A percentile compares a stretch with the other conserved stretches of the same genome.
phyloP scores from a whole-genome alignment of 2,329 filamentous ascomycete species.

The Camillea tinctor region DNA sequence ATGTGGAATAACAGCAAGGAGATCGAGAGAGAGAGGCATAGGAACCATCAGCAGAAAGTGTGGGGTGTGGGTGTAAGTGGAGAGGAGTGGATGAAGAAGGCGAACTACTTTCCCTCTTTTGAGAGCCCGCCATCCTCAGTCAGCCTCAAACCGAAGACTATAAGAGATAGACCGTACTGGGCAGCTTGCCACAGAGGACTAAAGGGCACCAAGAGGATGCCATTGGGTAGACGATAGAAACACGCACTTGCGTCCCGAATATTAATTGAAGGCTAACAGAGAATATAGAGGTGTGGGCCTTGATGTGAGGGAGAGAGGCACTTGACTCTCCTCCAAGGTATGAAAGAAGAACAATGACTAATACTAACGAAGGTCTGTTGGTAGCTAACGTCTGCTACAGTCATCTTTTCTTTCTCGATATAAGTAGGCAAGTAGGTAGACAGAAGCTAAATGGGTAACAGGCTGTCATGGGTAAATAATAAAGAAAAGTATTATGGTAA shows the following conservation, averaged over 20 bases:
- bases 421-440: too few species aligned
- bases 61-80: constrained; percentile 23
- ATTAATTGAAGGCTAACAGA: not conserved
- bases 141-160: constrained; percentile 19
- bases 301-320: constrained; percentile 2
- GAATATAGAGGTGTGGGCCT: constrained; percentile 4
- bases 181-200: constrained; percentile 18
- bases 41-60: constrained; percentile 14
- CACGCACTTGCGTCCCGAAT: not conserved
- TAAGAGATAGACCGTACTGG: constrained; percentile 9
- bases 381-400: too few species aligned
- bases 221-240: constrained; percentile 7
- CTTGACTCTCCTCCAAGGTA: not conserved
- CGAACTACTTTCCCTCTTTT: constrained; percentile 16
- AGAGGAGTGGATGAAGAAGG: constrained; percentile 15
- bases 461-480: not conserved
- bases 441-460: too few species aligned
- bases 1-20: constrained; percentile 16
- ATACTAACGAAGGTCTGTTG: not conserved
- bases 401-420: too few species aligned
- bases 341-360: not conserved
- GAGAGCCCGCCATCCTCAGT: constrained; percentile 20
- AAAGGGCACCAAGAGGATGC: constrained; percentile 4
- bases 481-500: not conserved
- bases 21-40: constrained; percentile 3